phyloP scores from a whole-genome alignment of 257 asterid genomes.

The Jaltomata sinuosa region DNA sequence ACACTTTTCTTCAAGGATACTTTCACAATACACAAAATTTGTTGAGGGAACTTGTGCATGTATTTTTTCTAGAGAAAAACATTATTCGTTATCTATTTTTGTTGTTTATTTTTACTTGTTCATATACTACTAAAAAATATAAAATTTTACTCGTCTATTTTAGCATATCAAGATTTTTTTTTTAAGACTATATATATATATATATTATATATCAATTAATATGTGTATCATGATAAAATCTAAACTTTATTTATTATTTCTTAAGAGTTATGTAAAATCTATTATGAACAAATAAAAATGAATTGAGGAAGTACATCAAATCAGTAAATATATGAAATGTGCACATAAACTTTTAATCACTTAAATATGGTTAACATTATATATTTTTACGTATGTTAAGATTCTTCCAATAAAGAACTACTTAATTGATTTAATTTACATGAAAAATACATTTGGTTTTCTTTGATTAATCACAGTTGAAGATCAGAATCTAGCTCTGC shows the following conservation, averaged over 20 bases:
- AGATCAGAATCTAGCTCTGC: neutral
- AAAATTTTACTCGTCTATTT: too few relatives aligned
- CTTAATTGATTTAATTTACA: neutral
- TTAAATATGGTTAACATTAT: neutral
- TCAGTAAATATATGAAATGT: neutral
- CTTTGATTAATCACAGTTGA: neutral
- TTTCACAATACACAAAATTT: neutral
- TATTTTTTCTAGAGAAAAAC: neutral
- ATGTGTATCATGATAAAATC: too few relatives aligned
- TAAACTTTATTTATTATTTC: too few relatives aligned
- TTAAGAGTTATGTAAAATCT: too few relatives aligned
- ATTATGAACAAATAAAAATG: too few relatives aligned
- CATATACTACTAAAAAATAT: too few relatives aligned
- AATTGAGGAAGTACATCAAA: too few relatives aligned
- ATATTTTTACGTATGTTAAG: neutral
- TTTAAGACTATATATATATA: too few relatives aligned
- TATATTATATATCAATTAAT: too few relatives aligned
- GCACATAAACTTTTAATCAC: neutral
- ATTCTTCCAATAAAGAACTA: neutral
- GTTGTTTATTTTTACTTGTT: too few relatives aligned
- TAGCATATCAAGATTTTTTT: too few relatives aligned
- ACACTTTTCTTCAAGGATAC: neutral
- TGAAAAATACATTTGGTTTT: neutral
- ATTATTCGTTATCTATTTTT: neutral
- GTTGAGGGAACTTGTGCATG: neutral